These are phyloP conservation scores for Leccinum griseonigrum DNA, from an alignment of 1,284 basidiomycete species.

Conservation along the genomic window DNA sequence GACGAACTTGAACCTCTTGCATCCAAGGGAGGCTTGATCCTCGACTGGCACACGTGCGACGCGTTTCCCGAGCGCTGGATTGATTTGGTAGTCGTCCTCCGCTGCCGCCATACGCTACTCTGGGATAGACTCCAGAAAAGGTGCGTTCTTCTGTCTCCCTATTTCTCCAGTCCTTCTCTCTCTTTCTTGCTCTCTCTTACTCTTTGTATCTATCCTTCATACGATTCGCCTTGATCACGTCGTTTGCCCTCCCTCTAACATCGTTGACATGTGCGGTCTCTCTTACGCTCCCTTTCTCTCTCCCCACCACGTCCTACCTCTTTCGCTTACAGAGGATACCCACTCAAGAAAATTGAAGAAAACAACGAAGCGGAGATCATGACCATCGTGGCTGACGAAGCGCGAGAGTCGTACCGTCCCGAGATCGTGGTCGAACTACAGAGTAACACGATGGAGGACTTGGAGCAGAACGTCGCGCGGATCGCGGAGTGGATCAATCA, in stretches of 20 bases:
- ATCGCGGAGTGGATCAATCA: constrained; percentile 83
- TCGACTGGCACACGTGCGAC: constrained; percentile 98
- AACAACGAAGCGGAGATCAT: constrained; percentile 99
- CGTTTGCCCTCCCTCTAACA: neutral
- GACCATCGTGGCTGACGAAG: constrained; percentile 90
- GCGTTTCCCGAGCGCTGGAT: constrained; percentile 96
- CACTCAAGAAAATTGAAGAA: constrained; percentile 93
- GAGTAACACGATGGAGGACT: constrained; percentile 77
- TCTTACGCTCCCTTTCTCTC: neutral
- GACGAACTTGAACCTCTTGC: constrained; percentile 83
- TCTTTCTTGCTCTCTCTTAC: neutral
- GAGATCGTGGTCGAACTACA: constrained; percentile 87
- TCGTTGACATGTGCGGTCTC: neutral
- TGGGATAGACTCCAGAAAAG: constrained; percentile 94
- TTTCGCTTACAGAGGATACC: constrained; percentile 64
- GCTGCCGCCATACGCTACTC: constrained; percentile 86
- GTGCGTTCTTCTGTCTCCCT: constrained; percentile 45
- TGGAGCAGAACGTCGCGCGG: constrained; percentile 84
- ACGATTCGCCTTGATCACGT: neutral
- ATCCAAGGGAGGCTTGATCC: constrained; percentile 73
- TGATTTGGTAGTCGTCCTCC: constrained; percentile 93
- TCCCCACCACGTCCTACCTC: neutral
- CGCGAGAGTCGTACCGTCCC: constrained; percentile 77
- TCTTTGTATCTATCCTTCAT: no score
- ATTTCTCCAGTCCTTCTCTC: no score